Evolutionary conservation across 169 alveolate species (phyloP).

Genomic region (Plasmodium reichenowi): DNA sequence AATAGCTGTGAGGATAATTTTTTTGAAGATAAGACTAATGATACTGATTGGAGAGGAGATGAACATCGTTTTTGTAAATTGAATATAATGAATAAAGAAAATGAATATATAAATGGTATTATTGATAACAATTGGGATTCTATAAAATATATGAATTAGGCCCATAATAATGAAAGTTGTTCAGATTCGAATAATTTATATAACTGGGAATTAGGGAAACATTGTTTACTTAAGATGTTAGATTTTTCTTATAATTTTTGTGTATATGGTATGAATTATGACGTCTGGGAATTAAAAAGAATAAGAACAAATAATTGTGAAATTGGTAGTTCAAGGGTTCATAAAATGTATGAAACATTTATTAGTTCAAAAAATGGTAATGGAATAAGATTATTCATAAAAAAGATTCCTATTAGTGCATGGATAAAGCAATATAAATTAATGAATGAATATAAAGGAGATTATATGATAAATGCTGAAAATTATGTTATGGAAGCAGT

Average conservation of each 20-base stretch:
- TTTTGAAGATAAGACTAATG: too few species aligned
- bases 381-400: conserved; percentile 77
- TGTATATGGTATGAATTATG: conserved; percentile 76
- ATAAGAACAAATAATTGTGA: conserved; percentile 75
- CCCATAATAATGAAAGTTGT: too few species aligned
- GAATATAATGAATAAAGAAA: too few species aligned
- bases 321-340: conserved; percentile 79
- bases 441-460: conserved; percentile 83
- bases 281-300: conserved; percentile 75
- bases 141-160: too few species aligned
- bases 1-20: too few species aligned
- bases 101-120: too few species aligned
- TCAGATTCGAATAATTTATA: too few species aligned
- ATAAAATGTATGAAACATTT: conserved; percentile 77
- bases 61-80: too few species aligned
- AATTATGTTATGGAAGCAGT: conserved; percentile 88
- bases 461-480: conserved; percentile 86
- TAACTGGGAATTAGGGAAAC: conserved; percentile 10
- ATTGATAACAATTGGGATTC: too few species aligned
- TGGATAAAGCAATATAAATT: conserved; percentile 85
- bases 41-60: too few species aligned
- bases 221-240: not conserved
- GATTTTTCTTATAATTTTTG: conserved; percentile 46
- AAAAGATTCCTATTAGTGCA: conserved; percentile 81
- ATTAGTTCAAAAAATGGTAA: conserved; percentile 28